These are phyloP conservation scores for Ceratocystis variospora DNA, from an alignment of 2,329 filamentous ascomycete species.

Conservation along the genomic window DNA sequence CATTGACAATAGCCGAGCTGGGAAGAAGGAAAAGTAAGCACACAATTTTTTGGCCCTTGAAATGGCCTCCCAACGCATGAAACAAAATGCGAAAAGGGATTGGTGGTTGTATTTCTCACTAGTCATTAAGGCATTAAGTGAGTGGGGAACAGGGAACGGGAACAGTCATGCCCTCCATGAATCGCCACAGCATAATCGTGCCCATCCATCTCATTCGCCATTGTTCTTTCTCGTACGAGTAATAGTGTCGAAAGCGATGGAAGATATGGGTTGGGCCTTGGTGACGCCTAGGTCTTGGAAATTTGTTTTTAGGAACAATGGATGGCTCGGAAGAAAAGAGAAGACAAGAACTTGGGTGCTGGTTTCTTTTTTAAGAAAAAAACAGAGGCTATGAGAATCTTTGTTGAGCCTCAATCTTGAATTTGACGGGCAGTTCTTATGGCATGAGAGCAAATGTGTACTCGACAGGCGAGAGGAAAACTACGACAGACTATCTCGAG, in stretches of 20 bases:
- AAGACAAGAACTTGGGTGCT: no score
- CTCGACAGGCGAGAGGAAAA: no score
- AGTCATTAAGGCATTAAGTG: not conserved
- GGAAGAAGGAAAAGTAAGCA: no score
- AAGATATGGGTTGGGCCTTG: not conserved
- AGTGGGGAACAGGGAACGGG: not conserved
- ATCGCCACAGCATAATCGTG: not conserved
- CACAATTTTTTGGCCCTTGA: no score
- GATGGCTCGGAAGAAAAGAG: no score
- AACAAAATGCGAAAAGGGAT: not conserved
- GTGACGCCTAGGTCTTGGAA: no score
- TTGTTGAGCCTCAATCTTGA: not conserved
- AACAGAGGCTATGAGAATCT: not conserved
- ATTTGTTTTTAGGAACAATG: no score
- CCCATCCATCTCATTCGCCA: not conserved
- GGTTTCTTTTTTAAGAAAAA: not conserved
- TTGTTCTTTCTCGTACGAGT: conserved; percentile 2
- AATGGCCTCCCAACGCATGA: not conserved
- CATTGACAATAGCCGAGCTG: no score
- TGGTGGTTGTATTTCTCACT: not conserved
- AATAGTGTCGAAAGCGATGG: conserved; percentile 3
- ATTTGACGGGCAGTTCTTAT: not conserved
- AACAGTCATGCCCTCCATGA: no score
- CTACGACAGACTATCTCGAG: not conserved
- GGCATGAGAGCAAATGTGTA: no score